Percentiles rank a stretch among this genome's conserved stretches.
phyloP scores from a whole-genome alignment of 208 protist species.

The Trypanosoma lewisi region DNA sequence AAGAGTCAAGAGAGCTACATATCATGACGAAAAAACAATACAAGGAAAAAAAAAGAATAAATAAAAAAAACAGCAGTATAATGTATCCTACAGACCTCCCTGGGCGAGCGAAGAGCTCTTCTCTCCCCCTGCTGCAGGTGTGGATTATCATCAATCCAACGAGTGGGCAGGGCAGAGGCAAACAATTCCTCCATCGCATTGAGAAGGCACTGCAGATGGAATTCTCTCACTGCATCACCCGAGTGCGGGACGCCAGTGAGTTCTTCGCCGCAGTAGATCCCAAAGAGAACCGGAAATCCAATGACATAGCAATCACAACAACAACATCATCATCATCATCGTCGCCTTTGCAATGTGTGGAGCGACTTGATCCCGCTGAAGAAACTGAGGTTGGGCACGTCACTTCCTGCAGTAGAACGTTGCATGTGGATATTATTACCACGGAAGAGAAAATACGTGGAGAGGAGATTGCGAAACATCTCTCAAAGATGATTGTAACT shows the following conservation, averaged over 20 bases:
- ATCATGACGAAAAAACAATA: too few species aligned
- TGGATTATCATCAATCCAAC: constrained; percentile 67
- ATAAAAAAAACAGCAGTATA: too few species aligned
- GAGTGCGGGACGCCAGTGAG: constrained; percentile 8
- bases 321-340: not conserved
- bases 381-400: not conserved
- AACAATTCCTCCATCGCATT: constrained; percentile 4
- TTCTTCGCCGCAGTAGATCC: not conserved
- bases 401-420: not conserved
- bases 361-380: too few species aligned
- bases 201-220: constrained; percentile 16
- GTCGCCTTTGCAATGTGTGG: too few species aligned
- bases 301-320: not conserved
- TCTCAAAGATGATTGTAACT: constrained; percentile 9
- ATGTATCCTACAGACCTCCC: too few species aligned
- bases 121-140: constrained; percentile 23
- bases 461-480: constrained; percentile 13
- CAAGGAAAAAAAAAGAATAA: too few species aligned
- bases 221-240: constrained; percentile 5
- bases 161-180: constrained; percentile 47
- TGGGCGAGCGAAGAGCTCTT: too few species aligned
- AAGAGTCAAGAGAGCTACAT: too few species aligned
- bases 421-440: constrained; percentile 24
- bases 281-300: not conserved
- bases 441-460: constrained; percentile 19